Evolutionary conservation across 2,329 filamentous ascomycete genomes (phyloP), one percentile per base, ranked within the genome.

Genomic region (Fusarium tjaetaba): DNA sequence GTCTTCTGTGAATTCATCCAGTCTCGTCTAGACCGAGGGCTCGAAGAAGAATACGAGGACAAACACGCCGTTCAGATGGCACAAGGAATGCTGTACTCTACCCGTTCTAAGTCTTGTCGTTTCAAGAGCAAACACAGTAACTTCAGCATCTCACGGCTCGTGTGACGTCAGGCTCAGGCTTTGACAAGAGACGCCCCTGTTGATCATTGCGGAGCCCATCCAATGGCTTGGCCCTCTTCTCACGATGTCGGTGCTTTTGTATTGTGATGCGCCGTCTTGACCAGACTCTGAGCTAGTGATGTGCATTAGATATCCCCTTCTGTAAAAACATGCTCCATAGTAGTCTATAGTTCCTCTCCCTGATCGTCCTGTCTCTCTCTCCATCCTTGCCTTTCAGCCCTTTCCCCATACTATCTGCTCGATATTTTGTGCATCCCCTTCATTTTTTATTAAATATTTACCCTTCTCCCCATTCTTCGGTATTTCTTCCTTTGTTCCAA

Each of bases 211-310:
- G 61, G 66, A 61, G 61, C 65, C 64, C 52, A 65, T 49, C 68
- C 69, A 66, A 71, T 55, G 49, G 49, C 66, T 73, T 70, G 61
- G 53, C 52, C 45, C 51, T 32, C 34, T 56, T 49, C 41, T 43
- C 68, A 58, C 60, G 61, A 53, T 49, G 62, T 42, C 53, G 41
- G 65, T 51, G 42, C 53, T 55, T 41, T 73, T 41, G 67, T 58
- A 73, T 73, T 73, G 71, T 69, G 71, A 73, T 73, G 71, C 49
- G 71, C 71, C 68, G 24, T 57, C 57, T 55, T 61, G 41, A 59
- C 53, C 42, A 56, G 70, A 57, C 42, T 63, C 66, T 59, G 42
- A 46, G 24, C 71, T 56, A 73, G 71, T 72, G 71, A 73, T 73
- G 63, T 72, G 68, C 71, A 73, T 45, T 68, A 42, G 24, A 71